phyloP scores from a whole-genome alignment of 345 rosid genomes.

The Euphorbia lathyris region DNA sequence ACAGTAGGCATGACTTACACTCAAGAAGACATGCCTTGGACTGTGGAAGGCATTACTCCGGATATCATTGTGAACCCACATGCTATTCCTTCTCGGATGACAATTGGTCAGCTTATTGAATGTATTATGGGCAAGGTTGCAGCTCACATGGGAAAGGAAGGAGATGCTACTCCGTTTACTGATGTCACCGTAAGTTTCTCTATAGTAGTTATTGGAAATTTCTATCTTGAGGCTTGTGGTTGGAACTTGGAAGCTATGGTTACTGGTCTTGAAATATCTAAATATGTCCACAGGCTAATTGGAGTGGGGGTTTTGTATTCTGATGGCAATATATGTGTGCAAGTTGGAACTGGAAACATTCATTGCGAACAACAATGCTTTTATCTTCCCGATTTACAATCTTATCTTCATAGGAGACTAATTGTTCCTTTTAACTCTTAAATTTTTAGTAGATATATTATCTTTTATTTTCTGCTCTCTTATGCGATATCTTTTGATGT shows the following conservation, averaged over 20 bases:
- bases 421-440: background rate
- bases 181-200: conserved; percentile 82
- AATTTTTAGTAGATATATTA: background rate
- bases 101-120: conserved; percentile 97
- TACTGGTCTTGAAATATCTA: background rate
- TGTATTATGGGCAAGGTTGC: conserved; percentile 99
- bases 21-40: conserved; percentile 99
- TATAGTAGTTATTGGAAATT: background rate
- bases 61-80: conserved; percentile 96
- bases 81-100: conserved; percentile 99
- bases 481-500: background rate
- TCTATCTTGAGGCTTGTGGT: background rate
- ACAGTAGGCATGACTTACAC: conserved; percentile 98
- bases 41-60: conserved; percentile 89
- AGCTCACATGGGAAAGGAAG: conserved; percentile 99
- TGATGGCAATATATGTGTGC: background rate
- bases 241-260: background rate
- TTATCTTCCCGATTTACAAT: background rate
- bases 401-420: background rate
- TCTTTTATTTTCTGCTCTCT: background rate
- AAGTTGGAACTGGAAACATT: background rate
- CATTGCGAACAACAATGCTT: background rate
- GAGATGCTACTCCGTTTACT: conserved; percentile 97
- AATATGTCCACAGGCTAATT: background rate
- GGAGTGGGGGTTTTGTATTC: background rate